Base-by-base conservation (phyloP, 2,329 filamentous ascomycete species). In the Fusarium caatingaense region DNA sequence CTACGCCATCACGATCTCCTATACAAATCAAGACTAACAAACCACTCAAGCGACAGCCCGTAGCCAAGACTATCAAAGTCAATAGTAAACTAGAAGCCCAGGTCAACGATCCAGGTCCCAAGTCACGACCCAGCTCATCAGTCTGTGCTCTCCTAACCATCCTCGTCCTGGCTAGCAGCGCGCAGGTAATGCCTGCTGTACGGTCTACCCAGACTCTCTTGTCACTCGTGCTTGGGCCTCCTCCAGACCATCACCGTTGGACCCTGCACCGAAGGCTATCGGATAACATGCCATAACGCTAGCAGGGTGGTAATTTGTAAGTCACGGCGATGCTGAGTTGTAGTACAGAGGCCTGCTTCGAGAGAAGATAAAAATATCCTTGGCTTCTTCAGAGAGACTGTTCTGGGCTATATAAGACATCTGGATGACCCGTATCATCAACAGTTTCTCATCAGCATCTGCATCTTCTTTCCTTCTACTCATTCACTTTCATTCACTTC, bases 401-500 rank as follows among this genome's bases (percentile, higher is more conserved):
- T 41, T 15, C 13, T 44, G 23, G 23, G 18, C 37, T 71, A 71
- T 71, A 71, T 71, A 71, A 71, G 45, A 62, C 18, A 27, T 32
- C 42, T 58, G 23, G 40, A 34, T 46, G 28, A 40, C 56, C 68
- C 53, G 46, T 49, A 56, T 61, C 54, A 25, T 50, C 53, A 57
- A 32, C 45, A 21, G 11, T 41, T 60, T 63, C 45, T 64, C 63
- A 68, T 60, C 48, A 59, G 40, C 49, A 51, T 66, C 53, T 46
- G 28, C 60, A 44, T 61, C 32, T 47, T 53, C 44, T 11, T 48
- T 45, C 56, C 57, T 32, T 68, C 56, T 57, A 28, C 55, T 48
- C 46, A 45, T 46, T 32, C 59, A 57, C 50, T 70, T 73, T 64
- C 53, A 60, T 66, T 72, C 70, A 55, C 65, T 66, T 57, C 53